Evolutionary conservation across 306 rosid species (phyloP).

Genomic region (Adenanthera pavonina): DNA sequence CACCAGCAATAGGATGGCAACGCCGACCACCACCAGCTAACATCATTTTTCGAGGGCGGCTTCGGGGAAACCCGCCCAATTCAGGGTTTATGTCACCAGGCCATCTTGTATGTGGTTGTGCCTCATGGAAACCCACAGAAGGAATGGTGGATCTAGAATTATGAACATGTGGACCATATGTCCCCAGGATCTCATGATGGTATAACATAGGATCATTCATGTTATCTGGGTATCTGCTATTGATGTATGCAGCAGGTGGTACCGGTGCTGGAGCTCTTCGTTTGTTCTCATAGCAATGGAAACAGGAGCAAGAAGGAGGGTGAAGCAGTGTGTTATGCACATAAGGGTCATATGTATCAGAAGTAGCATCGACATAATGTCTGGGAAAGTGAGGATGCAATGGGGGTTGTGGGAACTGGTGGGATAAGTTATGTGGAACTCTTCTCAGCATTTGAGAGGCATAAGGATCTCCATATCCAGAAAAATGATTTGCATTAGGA

Average conservation of each 20-base stretch:
- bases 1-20: slow-evolving; percentile 79
- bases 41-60: slow-evolving; percentile 61
- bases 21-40: slow-evolving; percentile 52
- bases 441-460: slow-evolving; percentile 57
- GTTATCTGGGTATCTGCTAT: slow-evolving; percentile 60
- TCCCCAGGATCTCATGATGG: slow-evolving; percentile 60
- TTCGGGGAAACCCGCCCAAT: slow-evolving; percentile 46
- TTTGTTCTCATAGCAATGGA: slow-evolving; percentile 67
- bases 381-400: slow-evolving; percentile 78
- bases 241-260: slow-evolving; percentile 58
- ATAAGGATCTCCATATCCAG: slow-evolving; percentile 74
- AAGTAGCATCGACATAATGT: slow-evolving; percentile 52
- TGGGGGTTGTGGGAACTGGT: slow-evolving; percentile 58
- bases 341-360: slow-evolving; percentile 62
- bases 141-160: slow-evolving; percentile 58
- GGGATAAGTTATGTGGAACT: slow-evolving; percentile 56
- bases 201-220: slow-evolving; percentile 60
- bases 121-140: slow-evolving; percentile 49
- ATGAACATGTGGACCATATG: slow-evolving; percentile 58
- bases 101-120: slow-evolving; percentile 66
- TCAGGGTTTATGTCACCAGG: slow-evolving; percentile 63
- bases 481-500: slow-evolving; percentile 61
- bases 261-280: slow-evolving; percentile 55
- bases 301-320: slow-evolving; percentile 82
- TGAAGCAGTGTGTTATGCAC: slow-evolving; percentile 61